phyloP scores from a whole-genome alignment of 1,139 yeast species.

The Wickerhamomyces sp. region DNA sequence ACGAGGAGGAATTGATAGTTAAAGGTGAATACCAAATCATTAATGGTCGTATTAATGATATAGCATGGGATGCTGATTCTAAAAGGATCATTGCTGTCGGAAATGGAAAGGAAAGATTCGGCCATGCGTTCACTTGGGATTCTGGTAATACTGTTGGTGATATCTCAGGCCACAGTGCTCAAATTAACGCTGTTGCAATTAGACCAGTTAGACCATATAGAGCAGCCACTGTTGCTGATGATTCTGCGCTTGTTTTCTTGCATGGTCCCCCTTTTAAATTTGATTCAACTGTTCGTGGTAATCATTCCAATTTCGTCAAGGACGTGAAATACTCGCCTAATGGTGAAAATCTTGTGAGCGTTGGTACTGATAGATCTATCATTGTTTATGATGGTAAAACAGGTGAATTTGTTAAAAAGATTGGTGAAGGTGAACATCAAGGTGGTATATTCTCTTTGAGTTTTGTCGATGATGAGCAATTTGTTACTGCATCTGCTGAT shows the following conservation, averaged over 20 bases:
- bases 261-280: constrained; percentile 95
- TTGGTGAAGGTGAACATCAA: constrained; percentile 47
- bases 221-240: constrained; percentile 92
- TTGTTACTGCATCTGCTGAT: constrained; percentile 86
- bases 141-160: constrained; percentile 95
- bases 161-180: constrained; percentile 88
- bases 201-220: constrained; percentile 89
- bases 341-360: constrained; percentile 69
- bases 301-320: constrained; percentile 73
- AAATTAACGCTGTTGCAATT: constrained; percentile 78
- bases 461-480: constrained; percentile 61
- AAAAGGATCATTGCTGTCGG: constrained; percentile 91
- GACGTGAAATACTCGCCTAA: constrained; percentile 83
- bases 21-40: constrained; percentile 83
- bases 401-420: constrained; percentile 62
- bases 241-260: constrained; percentile 76
- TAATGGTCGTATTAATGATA: constrained; percentile 75
- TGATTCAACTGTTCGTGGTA: constrained; percentile 62
- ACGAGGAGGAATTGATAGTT: constrained; percentile 50
- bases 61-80: constrained; percentile 92
- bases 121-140: constrained; percentile 91
- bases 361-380: constrained; percentile 79
- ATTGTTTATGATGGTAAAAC: constrained; percentile 83
- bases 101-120: constrained; percentile 86
- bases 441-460: constrained; percentile 80